Conservation (phyloP, 441 rosid genomes). For the Erodium texanum region DNA sequence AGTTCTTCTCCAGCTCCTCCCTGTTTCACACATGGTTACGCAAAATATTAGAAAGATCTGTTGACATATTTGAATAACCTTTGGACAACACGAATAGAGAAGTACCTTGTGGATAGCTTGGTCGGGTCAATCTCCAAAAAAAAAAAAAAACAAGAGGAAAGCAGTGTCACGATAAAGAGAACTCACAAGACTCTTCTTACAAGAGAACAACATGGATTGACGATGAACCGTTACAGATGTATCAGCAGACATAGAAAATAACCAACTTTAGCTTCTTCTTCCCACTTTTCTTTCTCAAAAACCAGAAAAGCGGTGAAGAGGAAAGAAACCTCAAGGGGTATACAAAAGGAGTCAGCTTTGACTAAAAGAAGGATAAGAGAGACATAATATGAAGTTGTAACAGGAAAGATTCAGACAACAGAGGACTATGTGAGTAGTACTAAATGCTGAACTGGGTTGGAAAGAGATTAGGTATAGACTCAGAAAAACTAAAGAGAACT, state of each 20-base stretch:
- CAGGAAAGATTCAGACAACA: slow-evolving; percentile 12
- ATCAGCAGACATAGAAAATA: slow-evolving; percentile 24
- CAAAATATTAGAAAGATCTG: background rate
- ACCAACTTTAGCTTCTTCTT: slow-evolving; percentile 24
- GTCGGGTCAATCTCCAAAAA: background rate
- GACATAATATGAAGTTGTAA: slow-evolving; percentile 15
- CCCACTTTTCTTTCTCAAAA: slow-evolving; percentile 45
- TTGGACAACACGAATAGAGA: background rate
- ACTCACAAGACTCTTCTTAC: slow-evolving; percentile 8
- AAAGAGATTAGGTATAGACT: slow-evolving; percentile 8
- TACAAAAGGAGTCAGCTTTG: slow-evolving; percentile 22
- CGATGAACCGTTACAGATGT: slow-evolving; percentile 9
- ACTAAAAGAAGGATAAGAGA: slow-evolving; percentile 17
- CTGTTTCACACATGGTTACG: background rate
- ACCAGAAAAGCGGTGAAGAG: slow-evolving; percentile 33
- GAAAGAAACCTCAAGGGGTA: slow-evolving; percentile 25
- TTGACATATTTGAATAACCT: background rate
- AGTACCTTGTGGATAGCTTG: background rate
- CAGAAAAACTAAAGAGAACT: background rate
- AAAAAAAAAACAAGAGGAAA: background rate
- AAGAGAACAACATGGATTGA: background rate
- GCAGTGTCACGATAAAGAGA: background rate
- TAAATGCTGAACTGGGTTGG: slow-evolving; percentile 14
- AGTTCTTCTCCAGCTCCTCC: background rate
- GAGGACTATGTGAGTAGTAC: slow-evolving; percentile 1